phyloP scores from a whole-genome alignment of 2,329 filamentous ascomycete species.

The Anisogramma anomala region DNA sequence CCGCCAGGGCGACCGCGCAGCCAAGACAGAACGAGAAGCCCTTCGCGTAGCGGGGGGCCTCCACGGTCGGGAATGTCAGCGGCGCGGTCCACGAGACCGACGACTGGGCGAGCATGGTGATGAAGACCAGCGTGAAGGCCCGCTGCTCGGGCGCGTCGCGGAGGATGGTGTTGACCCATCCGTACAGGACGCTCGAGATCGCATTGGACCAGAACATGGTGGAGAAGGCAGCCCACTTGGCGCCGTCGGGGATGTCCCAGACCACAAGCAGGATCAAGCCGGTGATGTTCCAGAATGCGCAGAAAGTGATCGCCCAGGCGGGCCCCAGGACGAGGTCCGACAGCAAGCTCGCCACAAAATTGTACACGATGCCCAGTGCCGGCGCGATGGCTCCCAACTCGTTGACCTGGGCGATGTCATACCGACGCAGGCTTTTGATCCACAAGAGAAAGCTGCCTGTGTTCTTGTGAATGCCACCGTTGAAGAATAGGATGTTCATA shows the following conservation, averaged over 20 bases:
- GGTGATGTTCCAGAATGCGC: slow-evolving; percentile 38
- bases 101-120: slow-evolving; percentile 42
- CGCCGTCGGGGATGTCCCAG: slow-evolving; percentile 44
- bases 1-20: slow-evolving; percentile 2
- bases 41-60: slow-evolving; percentile 31
- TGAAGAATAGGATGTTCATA: slow-evolving; percentile 46
- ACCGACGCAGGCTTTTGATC: slow-evolving; percentile 43
- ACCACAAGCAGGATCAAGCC: slow-evolving; percentile 41
- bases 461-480: slow-evolving; percentile 33
- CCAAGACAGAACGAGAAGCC: slow-evolving; percentile 29
- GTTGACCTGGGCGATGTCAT: slow-evolving; percentile 34
- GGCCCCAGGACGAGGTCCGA: slow-evolving; percentile 42
- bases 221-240: slow-evolving; percentile 41
- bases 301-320: slow-evolving; percentile 42
- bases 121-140: slow-evolving; percentile 36
- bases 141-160: slow-evolving; percentile 34
- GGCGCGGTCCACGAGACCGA: slow-evolving; percentile 45
- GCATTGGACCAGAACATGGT: slow-evolving; percentile 38
- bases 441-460: slow-evolving; percentile 43
- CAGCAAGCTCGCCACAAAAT: slow-evolving; percentile 39
- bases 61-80: slow-evolving; percentile 36
- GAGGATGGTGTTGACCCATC: slow-evolving; percentile 42
- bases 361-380: slow-evolving; percentile 45
- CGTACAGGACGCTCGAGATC: slow-evolving; percentile 43
- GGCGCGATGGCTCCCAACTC: slow-evolving; percentile 40